Base-by-base conservation (phyloP, 2,329 filamentous ascomycete species). In the Trichoderma polysporum region DNA sequence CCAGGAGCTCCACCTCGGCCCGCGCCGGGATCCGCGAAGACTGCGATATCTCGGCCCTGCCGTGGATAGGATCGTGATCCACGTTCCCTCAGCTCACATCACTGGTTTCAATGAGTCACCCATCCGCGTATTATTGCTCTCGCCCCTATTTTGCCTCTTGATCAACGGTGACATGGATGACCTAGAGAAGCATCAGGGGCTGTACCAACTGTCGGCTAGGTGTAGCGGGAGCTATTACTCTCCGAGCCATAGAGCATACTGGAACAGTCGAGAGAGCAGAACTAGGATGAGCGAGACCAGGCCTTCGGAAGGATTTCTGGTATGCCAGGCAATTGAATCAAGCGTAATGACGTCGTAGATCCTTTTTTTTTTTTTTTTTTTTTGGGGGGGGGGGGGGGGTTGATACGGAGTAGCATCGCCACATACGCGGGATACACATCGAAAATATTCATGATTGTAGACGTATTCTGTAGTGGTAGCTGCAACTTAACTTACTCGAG, bases 401-500 rank as follows among this genome's bases (percentile, higher is more conserved):
- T n/a, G n/a, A n/a, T n/a, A n/a, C n/a, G n/a, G n/a, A n/a, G n/a
- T n/a, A n/a, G n/a, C n/a, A n/a, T n/a, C n/a, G n/a, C n/a, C n/a
- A n/a, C n/a, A n/a, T n/a, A n/a, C n/a, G n/a, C n/a, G n/a, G n/a
- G n/a, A n/a, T n/a, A n/a, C n/a, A n/a, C n/a, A n/a, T n/a, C n/a
- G n/a, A n/a, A n/a, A n/a, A n/a, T n/a, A n/a, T n/a, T n/a, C n/a
- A n/a, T n/a, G n/a, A n/a, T n/a, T n/a, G n/a, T n/a, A n/a, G n/a
- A n/a, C n/a, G n/a, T n/a, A n/a, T n/a, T n/a, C n/a, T n/a, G n/a
- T 74, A 77, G 29, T 80, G 78, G 78, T 77, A 77, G 67, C 79
- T 78, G 0, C 76, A 80, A 59, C 69, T 80, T 22, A 77, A 76
- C 70, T 49, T 79, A n/a, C 70, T 80, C 15, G 67, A 70, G 17